Evolutionary conservation across 2,329 filamentous ascomycete genomes (phyloP).

Genomic region (Fonsecaea multimorphosa): DNA sequence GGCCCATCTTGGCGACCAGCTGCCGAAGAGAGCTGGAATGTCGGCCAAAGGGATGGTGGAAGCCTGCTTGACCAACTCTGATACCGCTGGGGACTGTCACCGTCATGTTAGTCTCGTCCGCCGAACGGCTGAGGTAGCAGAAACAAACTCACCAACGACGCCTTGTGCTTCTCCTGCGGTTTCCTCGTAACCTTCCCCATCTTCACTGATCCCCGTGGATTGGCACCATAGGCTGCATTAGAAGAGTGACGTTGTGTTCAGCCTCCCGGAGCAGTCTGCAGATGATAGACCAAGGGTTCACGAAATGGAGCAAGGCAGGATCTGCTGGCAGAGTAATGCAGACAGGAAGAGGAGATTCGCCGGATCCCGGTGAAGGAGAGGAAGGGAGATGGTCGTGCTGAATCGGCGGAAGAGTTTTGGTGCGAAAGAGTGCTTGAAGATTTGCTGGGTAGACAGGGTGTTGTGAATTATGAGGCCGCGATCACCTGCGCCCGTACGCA

Average conservation of each 20-base stretch:
- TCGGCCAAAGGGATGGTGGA: conserved; percentile 73
- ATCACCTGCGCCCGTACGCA: conserved; percentile 4
- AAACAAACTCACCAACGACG: conserved; percentile 54
- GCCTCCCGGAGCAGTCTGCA: conserved; percentile 14
- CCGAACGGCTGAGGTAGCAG: conserved; percentile 25
- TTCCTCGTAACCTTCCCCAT: conserved; percentile 62
- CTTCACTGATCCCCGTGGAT: conserved; percentile 35
- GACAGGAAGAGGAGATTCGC: too few relatives aligned
- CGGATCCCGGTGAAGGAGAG: background rate
- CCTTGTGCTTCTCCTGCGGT: conserved; percentile 59
- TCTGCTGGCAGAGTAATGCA: background rate
- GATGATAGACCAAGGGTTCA: conserved; percentile 1
- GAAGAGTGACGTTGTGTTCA: conserved; percentile 25
- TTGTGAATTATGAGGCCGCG: conserved; percentile 4
- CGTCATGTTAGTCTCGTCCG: conserved; percentile 39
- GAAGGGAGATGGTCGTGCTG: background rate
- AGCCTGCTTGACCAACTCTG: conserved; percentile 76
- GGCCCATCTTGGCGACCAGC: conserved; percentile 89
- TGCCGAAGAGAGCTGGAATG: conserved; percentile 75
- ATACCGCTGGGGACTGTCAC: conserved; percentile 81
- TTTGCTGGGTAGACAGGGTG: conserved; percentile 1
- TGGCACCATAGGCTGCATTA: conserved; percentile 36
- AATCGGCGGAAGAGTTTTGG: background rate
- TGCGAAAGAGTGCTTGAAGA: conserved; percentile 7
- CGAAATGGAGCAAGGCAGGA: background rate